phyloP scores from a whole-genome alignment of 2,329 filamentous ascomycete species.

The Aphanocladium album region DNA sequence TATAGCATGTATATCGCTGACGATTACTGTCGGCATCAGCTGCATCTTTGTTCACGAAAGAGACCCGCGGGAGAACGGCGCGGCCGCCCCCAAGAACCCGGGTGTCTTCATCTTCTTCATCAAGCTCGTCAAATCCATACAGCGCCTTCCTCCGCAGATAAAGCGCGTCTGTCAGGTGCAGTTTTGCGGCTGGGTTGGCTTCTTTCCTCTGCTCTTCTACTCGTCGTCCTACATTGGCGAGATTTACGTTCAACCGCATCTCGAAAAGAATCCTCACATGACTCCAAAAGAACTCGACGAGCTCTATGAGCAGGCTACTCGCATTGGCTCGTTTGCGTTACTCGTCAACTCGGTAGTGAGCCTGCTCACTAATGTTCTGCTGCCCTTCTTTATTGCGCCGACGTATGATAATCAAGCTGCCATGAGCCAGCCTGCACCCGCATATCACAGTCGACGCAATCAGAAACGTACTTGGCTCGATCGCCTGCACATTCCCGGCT shows the following conservation, averaged over 20 bases:
- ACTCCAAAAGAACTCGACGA: conserved; percentile 68
- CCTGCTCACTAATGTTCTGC: conserved; percentile 71
- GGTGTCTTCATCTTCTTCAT: conserved; percentile 76
- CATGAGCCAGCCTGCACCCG: conserved; percentile 17
- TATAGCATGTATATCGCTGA: conserved; percentile 72
- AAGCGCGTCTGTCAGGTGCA: conserved; percentile 76
- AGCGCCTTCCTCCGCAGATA: conserved; percentile 75
- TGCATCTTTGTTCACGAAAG: conserved; percentile 67
- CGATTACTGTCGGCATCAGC: conserved; percentile 65
- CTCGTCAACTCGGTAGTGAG: conserved; percentile 85
- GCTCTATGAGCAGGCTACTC: conserved; percentile 79
- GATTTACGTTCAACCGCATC: conserved; percentile 80
- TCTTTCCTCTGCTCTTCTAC: conserved; percentile 95
- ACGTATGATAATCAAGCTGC: conserved; percentile 57
- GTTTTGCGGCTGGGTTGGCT: conserved; percentile 87
- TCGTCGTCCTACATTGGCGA: conserved; percentile 91
- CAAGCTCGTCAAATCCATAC: conserved; percentile 70
- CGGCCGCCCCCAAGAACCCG: conserved; percentile 52
- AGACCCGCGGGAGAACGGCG: conserved; percentile 69
- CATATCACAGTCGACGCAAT: conserved; percentile 24
- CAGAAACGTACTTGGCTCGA: conserved; percentile 45
- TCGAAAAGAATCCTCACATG: conserved; percentile 73
- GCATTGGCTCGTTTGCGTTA: conserved; percentile 83
- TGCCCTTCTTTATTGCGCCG: conserved; percentile 81
- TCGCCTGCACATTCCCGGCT: conserved; percentile 67